Evolutionary conservation across 1,284 basidiomycete genomes (phyloP).

Genomic region (Pulveroboletus sp.): DNA sequence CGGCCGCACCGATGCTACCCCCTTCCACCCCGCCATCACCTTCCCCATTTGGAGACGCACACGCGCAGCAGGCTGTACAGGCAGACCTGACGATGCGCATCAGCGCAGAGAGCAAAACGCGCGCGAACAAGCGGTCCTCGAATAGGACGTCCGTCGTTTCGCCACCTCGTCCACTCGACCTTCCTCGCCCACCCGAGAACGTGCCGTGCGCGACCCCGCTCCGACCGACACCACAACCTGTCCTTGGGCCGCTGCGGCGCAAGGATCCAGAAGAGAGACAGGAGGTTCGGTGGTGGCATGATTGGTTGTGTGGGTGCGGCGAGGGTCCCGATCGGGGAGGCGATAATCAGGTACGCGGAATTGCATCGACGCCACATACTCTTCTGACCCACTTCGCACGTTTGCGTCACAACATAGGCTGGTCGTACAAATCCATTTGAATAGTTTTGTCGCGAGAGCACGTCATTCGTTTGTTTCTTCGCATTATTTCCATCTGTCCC

Average conservation of each 20-base stretch:
- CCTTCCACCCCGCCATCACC: conserved; percentile 17
- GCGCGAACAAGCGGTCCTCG: conserved; percentile 18
- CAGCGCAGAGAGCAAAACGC: conserved; percentile 5
- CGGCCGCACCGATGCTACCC: conserved; percentile 12
- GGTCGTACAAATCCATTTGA: conserved; percentile 77
- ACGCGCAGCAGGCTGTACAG: conserved; percentile 18
- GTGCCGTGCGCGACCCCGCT: conserved; percentile 38
- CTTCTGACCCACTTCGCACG: background rate
- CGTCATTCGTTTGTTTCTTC: conserved; percentile 1
- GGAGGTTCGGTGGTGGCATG: conserved; percentile 72
- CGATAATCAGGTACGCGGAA: conserved; percentile 60
- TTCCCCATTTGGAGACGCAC: conserved; percentile 53
- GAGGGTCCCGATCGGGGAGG: conserved; percentile 70
- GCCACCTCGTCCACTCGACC: conserved; percentile 55
- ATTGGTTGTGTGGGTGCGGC: conserved; percentile 77
- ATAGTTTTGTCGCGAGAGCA: conserved; percentile 34
- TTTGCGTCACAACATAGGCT: conserved; percentile 45
- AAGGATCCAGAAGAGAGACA: conserved; percentile 26
- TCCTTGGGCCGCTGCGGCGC: conserved; percentile 24
- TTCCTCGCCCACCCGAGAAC: conserved; percentile 48
- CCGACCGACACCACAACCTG: conserved; percentile 43
- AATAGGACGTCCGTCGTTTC: conserved; percentile 31
- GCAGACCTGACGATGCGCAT: conserved; percentile 32
- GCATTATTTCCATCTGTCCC: too few species aligned
- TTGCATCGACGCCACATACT: background rate